Conservation (phyloP, 2,329 filamentous ascomycete genomes). For the Seiridium unicorne region DNA sequence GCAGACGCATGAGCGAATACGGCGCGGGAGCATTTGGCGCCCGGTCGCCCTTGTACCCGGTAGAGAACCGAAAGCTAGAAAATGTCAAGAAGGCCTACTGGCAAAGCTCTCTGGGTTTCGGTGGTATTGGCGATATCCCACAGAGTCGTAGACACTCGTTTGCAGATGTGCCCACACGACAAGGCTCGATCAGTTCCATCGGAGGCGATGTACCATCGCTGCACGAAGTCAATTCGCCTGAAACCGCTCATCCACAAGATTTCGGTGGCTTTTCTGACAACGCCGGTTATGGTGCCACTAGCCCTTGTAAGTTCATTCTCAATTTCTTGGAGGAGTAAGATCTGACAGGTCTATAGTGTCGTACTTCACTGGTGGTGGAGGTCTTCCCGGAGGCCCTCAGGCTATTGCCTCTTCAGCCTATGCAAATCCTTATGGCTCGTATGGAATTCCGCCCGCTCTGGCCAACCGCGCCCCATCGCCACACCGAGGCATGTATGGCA, state of each 20-base stretch:
- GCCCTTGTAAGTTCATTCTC: slow-evolving; percentile 34
- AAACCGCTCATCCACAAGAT: slow-evolving; percentile 42
- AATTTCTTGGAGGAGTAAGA: neutral
- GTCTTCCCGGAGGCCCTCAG: slow-evolving; percentile 31
- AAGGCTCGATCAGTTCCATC: slow-evolving; percentile 62
- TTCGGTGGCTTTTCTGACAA: slow-evolving; percentile 40
- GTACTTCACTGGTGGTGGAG: slow-evolving; percentile 34
- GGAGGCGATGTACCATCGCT: slow-evolving; percentile 44
- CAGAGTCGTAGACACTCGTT: slow-evolving; percentile 82
- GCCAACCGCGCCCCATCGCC: slow-evolving; percentile 56
- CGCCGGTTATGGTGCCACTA: slow-evolving; percentile 33
- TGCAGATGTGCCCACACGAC: slow-evolving; percentile 64
- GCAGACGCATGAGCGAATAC: slow-evolving; percentile 58
- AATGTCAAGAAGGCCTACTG: slow-evolving; percentile 68
- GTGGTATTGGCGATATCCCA: slow-evolving; percentile 58
- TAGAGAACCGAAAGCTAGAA: slow-evolving; percentile 62
- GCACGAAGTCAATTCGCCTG: slow-evolving; percentile 44
- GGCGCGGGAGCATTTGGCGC: slow-evolving; percentile 43
- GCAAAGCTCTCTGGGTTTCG: slow-evolving; percentile 70
- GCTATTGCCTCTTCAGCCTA: slow-evolving; percentile 35
- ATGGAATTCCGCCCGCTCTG: slow-evolving; percentile 42
- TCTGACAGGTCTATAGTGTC: slow-evolving; percentile 22
- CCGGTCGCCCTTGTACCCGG: slow-evolving; percentile 37
- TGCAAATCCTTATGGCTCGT: slow-evolving; percentile 44
- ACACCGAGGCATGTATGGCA: slow-evolving; percentile 60